Conservation (phyloP, 371 early-diverging fungal genomes). For the Mucor ambiguus region DNA sequence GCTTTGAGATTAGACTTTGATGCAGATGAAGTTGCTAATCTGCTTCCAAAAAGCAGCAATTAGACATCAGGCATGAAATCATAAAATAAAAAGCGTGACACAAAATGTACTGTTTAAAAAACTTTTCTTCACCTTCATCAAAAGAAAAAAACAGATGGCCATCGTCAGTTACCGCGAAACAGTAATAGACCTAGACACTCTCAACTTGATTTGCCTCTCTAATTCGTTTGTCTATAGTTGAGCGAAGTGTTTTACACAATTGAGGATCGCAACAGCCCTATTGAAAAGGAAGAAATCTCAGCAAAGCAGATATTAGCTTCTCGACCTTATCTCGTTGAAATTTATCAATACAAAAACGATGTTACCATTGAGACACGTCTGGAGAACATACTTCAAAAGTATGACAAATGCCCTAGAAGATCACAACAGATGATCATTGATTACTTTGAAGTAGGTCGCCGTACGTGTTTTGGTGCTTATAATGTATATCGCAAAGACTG, state of each 20-base stretch:
- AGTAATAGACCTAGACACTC: neutral
- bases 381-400: neutral
- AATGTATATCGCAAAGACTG: neutral
- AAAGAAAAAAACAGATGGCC: slow-evolving; percentile 4
- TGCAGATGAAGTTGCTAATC: slow-evolving; percentile 23
- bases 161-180: slow-evolving; percentile 18
- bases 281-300: slow-evolving; percentile 9
- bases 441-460: slow-evolving; percentile 27
- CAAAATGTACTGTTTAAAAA: neutral
- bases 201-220: neutral
- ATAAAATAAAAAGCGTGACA: neutral
- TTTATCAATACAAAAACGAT: slow-evolving; percentile 24
- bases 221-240: neutral
- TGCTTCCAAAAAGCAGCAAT: slow-evolving; percentile 18
- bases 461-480: neutral
- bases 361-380: slow-evolving; percentile 11
- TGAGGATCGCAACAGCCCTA: neutral
- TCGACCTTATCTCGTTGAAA: slow-evolving; percentile 16
- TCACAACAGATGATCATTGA: slow-evolving; percentile 27
- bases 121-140: too few species aligned
- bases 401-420: slow-evolving; percentile 7
- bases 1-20: slow-evolving; percentile 41
- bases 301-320: slow-evolving; percentile 20
- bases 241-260: slow-evolving; percentile 14
- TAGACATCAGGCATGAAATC: neutral